Conservation (phyloP, 345 rosid genomes). For the Camelina laxa region DNA sequence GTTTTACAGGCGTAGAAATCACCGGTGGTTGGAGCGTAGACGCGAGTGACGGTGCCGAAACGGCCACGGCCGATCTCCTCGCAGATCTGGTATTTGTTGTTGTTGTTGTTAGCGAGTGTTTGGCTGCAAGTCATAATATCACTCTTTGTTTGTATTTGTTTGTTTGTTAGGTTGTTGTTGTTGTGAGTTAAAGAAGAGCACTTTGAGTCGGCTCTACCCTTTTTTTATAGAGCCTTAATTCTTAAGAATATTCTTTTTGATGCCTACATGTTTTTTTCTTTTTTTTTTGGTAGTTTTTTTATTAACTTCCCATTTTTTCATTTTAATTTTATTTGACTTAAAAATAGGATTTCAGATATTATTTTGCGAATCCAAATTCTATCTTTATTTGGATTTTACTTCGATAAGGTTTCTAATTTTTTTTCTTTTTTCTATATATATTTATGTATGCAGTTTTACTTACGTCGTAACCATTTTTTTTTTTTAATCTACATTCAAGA, state of each 20-base stretch:
- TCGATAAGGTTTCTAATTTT: neutral
- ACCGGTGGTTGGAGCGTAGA: conserved; percentile 53
- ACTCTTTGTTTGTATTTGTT: neutral
- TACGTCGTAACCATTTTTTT: no score
- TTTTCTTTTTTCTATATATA: no score
- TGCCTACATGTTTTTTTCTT: conserved; percentile 15
- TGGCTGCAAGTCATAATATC: conserved; percentile 41
- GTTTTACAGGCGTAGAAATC: conserved; percentile 71
- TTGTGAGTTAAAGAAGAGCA: neutral
- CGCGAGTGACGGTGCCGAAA: conserved; percentile 66
- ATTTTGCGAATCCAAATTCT: neutral
- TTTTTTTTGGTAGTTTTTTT: neutral
- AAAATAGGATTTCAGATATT: neutral
- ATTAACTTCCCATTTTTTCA: no score
- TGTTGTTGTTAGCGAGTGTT: conserved; percentile 37
- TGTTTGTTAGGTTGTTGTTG: neutral
- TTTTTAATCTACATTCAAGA: no score
- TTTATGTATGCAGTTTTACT: no score
- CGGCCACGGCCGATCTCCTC: conserved; percentile 87
- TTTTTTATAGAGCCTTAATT: conserved; percentile 37
- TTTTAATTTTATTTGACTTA: neutral
- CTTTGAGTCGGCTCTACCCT: neutral
- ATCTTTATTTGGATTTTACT: neutral
- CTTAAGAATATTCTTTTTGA: conserved; percentile 38
- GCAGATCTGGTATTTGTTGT: conserved; percentile 58